These are phyloP conservation scores for Mariannaea elegans DNA, from an alignment of 2,329 filamentous ascomycete genomes.

Conservation along the genomic window DNA sequence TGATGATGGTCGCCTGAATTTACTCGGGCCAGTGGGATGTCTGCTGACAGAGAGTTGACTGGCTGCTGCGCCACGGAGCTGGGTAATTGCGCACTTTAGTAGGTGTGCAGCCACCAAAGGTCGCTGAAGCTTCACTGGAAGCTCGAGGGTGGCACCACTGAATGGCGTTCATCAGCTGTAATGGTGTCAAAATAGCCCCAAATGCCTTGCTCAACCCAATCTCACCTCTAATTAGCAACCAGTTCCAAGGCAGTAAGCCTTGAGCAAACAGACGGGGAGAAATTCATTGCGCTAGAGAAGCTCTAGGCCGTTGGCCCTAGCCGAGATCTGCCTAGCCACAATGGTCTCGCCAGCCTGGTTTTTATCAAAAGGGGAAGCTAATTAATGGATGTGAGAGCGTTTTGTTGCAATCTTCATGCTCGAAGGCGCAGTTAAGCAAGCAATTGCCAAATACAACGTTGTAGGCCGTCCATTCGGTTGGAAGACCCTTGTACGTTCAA, in stretches of 20 bases:
- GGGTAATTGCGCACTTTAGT: background rate
- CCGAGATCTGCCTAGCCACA: background rate
- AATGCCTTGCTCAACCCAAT: background rate
- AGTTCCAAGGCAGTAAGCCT: background rate
- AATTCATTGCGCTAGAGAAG: background rate
- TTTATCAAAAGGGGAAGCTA: background rate
- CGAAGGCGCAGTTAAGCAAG: background rate
- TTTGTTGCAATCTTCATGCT: background rate
- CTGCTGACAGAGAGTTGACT: conserved; percentile 1
- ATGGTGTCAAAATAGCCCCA: background rate
- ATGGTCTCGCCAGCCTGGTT: background rate
- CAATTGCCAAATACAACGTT: conserved; percentile 7
- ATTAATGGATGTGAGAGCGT: background rate
- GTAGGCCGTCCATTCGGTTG: background rate
- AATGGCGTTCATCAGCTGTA: background rate
- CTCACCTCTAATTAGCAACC: background rate
- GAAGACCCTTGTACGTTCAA: conserved; percentile 1
- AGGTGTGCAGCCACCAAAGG: background rate
- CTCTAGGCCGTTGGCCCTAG: background rate
- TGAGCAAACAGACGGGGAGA: background rate
- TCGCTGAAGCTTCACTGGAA: background rate
- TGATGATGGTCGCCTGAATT: background rate
- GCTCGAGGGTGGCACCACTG: background rate
- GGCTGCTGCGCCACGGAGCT: background rate
- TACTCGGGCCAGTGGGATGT: background rate